Conservation (phyloP, 805 yeast species). For the Hanseniaspora osmophila region DNA sequence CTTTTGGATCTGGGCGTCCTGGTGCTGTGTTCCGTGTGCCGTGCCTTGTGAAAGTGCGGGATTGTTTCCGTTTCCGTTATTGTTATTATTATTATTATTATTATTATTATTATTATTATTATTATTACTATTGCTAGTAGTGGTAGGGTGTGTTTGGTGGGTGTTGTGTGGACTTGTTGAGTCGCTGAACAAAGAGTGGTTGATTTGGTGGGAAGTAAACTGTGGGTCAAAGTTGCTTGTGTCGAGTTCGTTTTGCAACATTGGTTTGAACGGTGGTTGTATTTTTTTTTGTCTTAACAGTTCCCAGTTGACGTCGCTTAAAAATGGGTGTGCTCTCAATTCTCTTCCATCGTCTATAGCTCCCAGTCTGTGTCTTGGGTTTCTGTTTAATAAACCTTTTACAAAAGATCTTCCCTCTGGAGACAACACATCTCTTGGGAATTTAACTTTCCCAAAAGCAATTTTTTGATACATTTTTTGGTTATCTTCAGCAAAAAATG, state of each 20-base stretch:
- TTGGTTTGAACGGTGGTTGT: constrained; percentile 96
- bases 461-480: constrained; percentile 98
- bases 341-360: constrained; percentile 86
- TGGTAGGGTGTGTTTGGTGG: background rate
- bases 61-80: background rate
- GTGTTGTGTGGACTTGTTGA: constrained; percentile 1
- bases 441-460: constrained; percentile 94
- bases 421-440: constrained; percentile 89
- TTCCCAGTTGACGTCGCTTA: constrained; percentile 84
- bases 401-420: constrained; percentile 92
- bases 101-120: background rate
- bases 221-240: constrained; percentile 97
- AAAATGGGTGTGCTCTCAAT: constrained; percentile 81
- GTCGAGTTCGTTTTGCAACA: constrained; percentile 77
- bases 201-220: constrained; percentile 44
- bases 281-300: constrained; percentile 61
- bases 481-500: constrained; percentile 93
- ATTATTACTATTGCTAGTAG: background rate
- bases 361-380: constrained; percentile 90
- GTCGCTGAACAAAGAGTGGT: constrained; percentile 1
- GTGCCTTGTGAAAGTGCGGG: background rate
- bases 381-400: constrained; percentile 85
- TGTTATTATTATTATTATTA: constrained; percentile 23
- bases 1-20: background rate
- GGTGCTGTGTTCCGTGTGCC: background rate